A percentile compares a stretch with the other conserved stretches of the same genome.
Evolutionary conservation across 2,329 filamentous ascomycete species (phyloP).

Genomic region (Cryphonectria naterciae): DNA sequence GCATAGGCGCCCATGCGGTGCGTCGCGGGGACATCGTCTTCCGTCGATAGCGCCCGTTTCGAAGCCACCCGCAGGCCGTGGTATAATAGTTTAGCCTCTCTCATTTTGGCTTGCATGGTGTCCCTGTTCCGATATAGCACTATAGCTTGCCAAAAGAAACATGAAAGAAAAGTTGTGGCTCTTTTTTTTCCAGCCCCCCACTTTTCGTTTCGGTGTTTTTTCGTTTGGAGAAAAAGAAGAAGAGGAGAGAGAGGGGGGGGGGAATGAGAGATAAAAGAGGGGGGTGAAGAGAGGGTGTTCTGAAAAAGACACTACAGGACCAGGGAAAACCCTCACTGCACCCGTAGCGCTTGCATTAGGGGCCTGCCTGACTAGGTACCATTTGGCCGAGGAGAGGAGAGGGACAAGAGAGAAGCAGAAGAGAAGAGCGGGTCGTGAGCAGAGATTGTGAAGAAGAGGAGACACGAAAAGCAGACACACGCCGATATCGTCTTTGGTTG

Average conservation of each 20-base stretch:
- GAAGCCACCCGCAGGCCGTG: not conserved
- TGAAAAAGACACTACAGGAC: not conserved
- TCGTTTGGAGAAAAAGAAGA: too few species aligned
- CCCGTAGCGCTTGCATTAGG: not conserved
- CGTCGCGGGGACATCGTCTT: slow-evolving; percentile 3
- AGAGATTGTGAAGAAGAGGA: not conserved
- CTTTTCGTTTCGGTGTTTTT: not conserved
- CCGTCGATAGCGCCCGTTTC: slow-evolving; percentile 13
- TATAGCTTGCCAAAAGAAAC: not conserved
- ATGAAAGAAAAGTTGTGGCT: not conserved
- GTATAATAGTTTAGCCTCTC: not conserved
- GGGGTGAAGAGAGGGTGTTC: too few species aligned
- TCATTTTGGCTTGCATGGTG: not conserved
- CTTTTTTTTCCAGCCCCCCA: not conserved
- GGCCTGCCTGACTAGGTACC: not conserved
- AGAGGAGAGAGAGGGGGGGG: too few species aligned
- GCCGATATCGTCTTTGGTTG: slow-evolving; percentile 1
- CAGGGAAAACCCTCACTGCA: not conserved
- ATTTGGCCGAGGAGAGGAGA: not conserved
- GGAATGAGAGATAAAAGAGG: too few species aligned
- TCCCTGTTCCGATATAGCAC: not conserved
- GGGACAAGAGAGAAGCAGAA: not conserved
- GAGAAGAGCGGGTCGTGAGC: not conserved
- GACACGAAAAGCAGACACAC: not conserved
- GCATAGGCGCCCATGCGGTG: not conserved